These are phyloP conservation scores for Hyaloscypha hepaticicola DNA, from an alignment of 495 filamentous ascomycete genomes.

Conservation along the genomic window DNA sequence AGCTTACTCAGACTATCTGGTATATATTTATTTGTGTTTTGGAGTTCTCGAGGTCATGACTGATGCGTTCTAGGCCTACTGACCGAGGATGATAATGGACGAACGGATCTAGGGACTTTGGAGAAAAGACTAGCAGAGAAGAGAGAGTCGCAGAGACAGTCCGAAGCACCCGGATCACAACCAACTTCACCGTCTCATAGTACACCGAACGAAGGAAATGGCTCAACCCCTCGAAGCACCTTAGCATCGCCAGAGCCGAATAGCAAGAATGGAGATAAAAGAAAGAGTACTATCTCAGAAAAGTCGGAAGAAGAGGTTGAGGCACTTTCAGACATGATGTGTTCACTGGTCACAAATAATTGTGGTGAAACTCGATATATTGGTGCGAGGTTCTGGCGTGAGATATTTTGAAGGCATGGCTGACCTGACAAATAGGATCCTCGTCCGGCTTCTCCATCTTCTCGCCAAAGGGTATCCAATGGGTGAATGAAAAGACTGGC, in stretches of 20 bases:
- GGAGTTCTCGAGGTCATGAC: neutral
- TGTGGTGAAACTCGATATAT: slow-evolving; percentile 95
- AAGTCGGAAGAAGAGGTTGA: slow-evolving; percentile 72
- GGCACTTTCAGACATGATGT: slow-evolving; percentile 97
- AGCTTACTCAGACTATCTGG: slow-evolving; percentile 83
- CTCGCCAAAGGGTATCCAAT: slow-evolving; percentile 95
- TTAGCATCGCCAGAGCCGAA: slow-evolving; percentile 31
- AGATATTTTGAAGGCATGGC: slow-evolving; percentile 1
- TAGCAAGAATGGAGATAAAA: slow-evolving; percentile 24
- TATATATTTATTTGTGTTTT: slow-evolving; percentile 21
- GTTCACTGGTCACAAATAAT: slow-evolving; percentile 96
- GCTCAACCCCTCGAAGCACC: slow-evolving; percentile 27
- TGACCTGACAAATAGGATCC: slow-evolving; percentile 59
- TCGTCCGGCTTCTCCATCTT: slow-evolving; percentile 99
- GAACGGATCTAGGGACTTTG: slow-evolving; percentile 83
- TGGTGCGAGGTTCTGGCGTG: slow-evolving; percentile 53
- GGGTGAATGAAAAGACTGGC: slow-evolving; percentile 98
- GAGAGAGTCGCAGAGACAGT: slow-evolving; percentile 23
- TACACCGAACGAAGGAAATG: slow-evolving; percentile 17
- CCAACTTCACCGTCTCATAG: slow-evolving; percentile 30
- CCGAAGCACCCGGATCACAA: slow-evolving; percentile 23
- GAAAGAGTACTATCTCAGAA: slow-evolving; percentile 32
- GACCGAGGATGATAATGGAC: slow-evolving; percentile 81
- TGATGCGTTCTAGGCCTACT: slow-evolving; percentile 53
- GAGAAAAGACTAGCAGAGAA: slow-evolving; percentile 65